Evolutionary conservation across 2,329 filamentous ascomycete species (phyloP), one percentile per base, ranked within the genome.

Genomic region (Ceratocystis destructans): DNA sequence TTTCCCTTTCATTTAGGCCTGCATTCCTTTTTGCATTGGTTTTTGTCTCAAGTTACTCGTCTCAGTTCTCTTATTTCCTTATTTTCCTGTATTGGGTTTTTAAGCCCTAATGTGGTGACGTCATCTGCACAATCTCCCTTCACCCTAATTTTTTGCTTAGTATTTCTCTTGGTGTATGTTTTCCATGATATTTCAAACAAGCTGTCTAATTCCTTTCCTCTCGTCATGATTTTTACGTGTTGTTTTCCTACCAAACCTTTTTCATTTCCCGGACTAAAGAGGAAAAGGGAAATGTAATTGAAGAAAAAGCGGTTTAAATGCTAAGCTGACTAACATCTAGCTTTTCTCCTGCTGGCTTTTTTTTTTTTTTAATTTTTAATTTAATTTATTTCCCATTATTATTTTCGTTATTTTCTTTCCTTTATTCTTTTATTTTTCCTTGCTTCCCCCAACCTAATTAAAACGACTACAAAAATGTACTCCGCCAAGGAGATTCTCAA

Each of bases 181-280:
- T 50, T 50, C 7, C 46, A 50, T 20, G 46, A 50, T n/a, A 50
- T 48, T 53, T 41, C 37, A 41, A 41, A 41, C 61, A 63, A 15
- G 46, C 55, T 41, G 15, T n/a, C 61, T 61, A 5, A 44, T 64
- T 67, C 31, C 17, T 64, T 37, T 50, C 7, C 25, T 64, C 6
- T 37, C 8, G 15, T 41, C 5, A 33, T 33, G 15, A 12, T 41
- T 31, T 1, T 55, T 55, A 50, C 53, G 12, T 64, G 22, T 17
- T 41, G 4, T 41, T 41, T 41, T 10, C 12, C 3, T 41, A 41
- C 10, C 37, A 41, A 41, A 10, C 37, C 37, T 5, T 41, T 41
- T 4, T 5, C 4, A 41, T 41, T 41, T 12, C 37, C 37, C 37
- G 3, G 15, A 15, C 10, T 5, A 1, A 41, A 15, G 37, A 41